Conservation (phyloP, 2,329 filamentous ascomycete species). For the Colletotrichum euphorbiae region DNA sequence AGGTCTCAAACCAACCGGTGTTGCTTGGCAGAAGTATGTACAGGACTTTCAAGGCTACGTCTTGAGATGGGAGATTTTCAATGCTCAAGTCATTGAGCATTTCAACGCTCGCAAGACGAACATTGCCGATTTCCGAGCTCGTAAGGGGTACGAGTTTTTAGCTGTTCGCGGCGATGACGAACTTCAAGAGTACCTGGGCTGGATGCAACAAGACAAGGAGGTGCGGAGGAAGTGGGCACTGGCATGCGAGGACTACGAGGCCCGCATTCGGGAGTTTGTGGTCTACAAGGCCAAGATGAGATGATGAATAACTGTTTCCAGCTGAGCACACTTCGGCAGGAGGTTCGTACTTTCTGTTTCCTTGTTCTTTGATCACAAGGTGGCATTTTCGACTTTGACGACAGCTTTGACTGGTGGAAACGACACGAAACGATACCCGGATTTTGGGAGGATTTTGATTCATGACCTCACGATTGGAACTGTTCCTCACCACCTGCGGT, state of each 20-base stretch:
- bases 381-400: conserved; percentile 31
- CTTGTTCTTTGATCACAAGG: conserved; percentile 11
- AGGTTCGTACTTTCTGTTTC: background rate
- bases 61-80: conserved; percentile 54
- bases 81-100: conserved; percentile 65
- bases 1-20: conserved; percentile 55
- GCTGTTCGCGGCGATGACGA: conserved; percentile 56
- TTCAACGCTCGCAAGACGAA: conserved; percentile 63
- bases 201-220: conserved; percentile 72
- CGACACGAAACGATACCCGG: conserved; percentile 37
- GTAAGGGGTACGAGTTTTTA: conserved; percentile 60
- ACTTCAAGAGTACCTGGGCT: conserved; percentile 68
- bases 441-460: conserved; percentile 32
- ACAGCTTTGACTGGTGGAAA: conserved; percentile 35
- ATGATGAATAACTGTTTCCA: conserved; percentile 39
- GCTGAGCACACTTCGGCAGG: background rate
- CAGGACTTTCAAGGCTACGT: conserved; percentile 67
- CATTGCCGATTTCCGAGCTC: conserved; percentile 52
- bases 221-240: conserved; percentile 71
- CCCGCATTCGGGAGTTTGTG: conserved; percentile 69
- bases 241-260: conserved; percentile 70
- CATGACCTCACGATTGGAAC: conserved; percentile 14
- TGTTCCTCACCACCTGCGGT: conserved; percentile 30
- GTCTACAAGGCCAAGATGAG: conserved; percentile 59
- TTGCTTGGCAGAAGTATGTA: conserved; percentile 63